Conservation (phyloP, 2,329 filamentous ascomycete genomes). For the Colletotrichum abscissum region DNA sequence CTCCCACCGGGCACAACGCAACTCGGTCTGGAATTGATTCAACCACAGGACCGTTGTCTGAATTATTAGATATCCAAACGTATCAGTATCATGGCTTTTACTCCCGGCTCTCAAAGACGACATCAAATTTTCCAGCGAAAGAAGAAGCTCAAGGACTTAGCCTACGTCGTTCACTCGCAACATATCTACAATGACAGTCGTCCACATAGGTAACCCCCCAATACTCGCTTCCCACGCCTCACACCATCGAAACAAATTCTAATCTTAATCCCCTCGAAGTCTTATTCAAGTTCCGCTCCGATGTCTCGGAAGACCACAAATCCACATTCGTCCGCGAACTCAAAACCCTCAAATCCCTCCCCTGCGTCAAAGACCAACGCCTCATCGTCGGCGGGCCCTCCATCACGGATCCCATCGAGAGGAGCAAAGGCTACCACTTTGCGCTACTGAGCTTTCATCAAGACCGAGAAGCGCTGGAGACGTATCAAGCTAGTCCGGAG, state of each 20-base stretch:
- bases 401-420: slow-evolving; percentile 61
- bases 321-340: slow-evolving; percentile 58
- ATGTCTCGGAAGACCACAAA: slow-evolving; percentile 54
- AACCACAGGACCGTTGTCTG: background rate
- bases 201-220: background rate
- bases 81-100: too few species aligned
- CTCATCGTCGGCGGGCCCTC: slow-evolving; percentile 64
- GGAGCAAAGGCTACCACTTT: slow-evolving; percentile 64
- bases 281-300: slow-evolving; percentile 59
- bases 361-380: slow-evolving; percentile 59
- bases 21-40: background rate
- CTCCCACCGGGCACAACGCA: background rate
- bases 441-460: slow-evolving; percentile 64
- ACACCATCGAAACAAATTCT: background rate
- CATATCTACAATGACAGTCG: background rate
- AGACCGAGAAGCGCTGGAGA: slow-evolving; percentile 55
- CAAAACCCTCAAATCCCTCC: slow-evolving; percentile 58
- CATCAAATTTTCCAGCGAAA: too few species aligned
- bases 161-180: too few species aligned
- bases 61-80: too few species aligned
- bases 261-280: slow-evolving; percentile 46
- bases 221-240: background rate
- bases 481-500: slow-evolving; percentile 64
- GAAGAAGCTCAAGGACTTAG: too few species aligned
- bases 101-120: too few species aligned